These are phyloP conservation scores for Monoraphidium neglectum DNA, from an alignment of 139 green algal species.

Conservation along the genomic window DNA sequence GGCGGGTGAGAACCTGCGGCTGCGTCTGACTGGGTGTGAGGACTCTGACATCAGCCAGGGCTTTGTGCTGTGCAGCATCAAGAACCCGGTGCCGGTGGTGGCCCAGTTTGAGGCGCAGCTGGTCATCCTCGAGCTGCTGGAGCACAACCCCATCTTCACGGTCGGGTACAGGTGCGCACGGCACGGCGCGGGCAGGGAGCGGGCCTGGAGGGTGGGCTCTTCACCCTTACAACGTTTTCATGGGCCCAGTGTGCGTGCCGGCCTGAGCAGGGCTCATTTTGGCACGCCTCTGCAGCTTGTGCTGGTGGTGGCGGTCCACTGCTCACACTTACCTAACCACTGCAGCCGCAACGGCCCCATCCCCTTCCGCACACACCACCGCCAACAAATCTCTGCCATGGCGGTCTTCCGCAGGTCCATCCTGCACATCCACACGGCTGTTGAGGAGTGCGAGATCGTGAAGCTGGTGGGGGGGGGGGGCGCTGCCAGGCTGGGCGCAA, in stretches of 20 bases:
- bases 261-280: too few species aligned
- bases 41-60: constrained; percentile 82
- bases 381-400: too few species aligned
- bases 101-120: constrained; percentile 77
- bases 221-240: too few species aligned
- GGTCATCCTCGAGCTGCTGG: constrained; percentile 71
- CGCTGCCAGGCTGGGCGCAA: too few species aligned
- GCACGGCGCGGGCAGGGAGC: too few species aligned
- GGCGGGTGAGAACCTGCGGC: constrained; percentile 84
- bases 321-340: too few species aligned
- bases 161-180: constrained; percentile 52
- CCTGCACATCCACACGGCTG: constrained; percentile 85
- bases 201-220: too few species aligned
- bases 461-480: constrained; percentile 54
- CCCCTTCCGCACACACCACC: too few species aligned
- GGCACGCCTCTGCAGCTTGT: too few species aligned
- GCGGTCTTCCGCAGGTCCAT: too few species aligned
- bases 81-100: constrained; percentile 66
- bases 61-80: constrained; percentile 91
- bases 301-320: constrained; percentile 67
- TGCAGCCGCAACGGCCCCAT: too few species aligned
- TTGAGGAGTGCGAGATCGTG: constrained; percentile 97
- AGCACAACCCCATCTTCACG: constrained; percentile 99
- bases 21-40: constrained; percentile 61
- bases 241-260: too few species aligned